Conservation (phyloP, 768 basidiomycete species). For the Crepidotus variabilis region DNA sequence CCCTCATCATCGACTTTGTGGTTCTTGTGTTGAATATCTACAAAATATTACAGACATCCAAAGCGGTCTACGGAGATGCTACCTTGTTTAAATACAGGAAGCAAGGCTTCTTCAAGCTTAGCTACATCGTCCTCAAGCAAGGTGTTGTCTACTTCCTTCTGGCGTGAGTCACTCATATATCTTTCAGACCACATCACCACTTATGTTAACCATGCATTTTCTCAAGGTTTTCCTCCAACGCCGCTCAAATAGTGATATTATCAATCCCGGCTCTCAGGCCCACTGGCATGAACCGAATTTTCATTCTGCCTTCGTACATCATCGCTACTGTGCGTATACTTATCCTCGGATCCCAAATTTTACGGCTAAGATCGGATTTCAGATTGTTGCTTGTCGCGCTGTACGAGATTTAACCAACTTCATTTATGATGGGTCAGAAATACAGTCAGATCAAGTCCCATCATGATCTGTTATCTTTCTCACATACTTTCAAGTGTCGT, state of each 20-base stretch:
- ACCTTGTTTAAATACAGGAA: not conserved
- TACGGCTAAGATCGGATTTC: not conserved
- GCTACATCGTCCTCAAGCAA: not conserved
- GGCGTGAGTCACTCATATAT: not conserved
- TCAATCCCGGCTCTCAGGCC: not conserved
- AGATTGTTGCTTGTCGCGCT: not conserved
- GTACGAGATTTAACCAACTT: not conserved
- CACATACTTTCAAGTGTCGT: not conserved
- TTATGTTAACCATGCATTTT: not conserved
- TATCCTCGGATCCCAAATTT: not conserved
- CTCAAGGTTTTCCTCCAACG: not conserved
- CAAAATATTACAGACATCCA: not conserved
- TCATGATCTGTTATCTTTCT: not conserved
- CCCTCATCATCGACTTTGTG: not conserved
- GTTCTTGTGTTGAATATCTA: not conserved
- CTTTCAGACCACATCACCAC: not conserved
- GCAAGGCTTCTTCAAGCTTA: not conserved
- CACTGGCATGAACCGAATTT: not conserved
- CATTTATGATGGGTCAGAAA: not conserved
- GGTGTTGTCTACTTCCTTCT: not conserved
- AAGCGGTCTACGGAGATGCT: not conserved
- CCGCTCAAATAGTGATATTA: not conserved
- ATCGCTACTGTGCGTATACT: not conserved
- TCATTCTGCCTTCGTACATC: not conserved
- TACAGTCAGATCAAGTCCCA: not conserved